Percentiles rank a stretch among this genome's conserved stretches.
Evolutionary conservation across 352 stramenopile genomes (phyloP).

Genomic region (Globisporangium apiculatum): DNA sequence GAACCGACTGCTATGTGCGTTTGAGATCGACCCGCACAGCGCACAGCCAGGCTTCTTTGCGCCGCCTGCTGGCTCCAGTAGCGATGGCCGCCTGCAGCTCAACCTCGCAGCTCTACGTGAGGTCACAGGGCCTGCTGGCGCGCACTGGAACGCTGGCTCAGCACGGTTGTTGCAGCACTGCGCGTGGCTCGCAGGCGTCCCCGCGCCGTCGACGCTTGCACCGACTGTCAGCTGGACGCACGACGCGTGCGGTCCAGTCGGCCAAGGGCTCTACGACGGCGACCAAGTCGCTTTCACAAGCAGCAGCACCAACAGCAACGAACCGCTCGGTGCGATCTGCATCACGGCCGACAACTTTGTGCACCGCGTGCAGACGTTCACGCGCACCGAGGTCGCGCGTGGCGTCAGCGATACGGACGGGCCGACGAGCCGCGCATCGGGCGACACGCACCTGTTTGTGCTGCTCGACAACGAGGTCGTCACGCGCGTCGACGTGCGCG

Average conservation of each 20-base stretch:
- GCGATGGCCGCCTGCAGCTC: constrained; percentile 20
- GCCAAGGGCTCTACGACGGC: constrained; percentile 31
- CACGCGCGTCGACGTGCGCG: constrained; percentile 39
- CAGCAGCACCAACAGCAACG: background rate
- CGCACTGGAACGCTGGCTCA: constrained; percentile 53
- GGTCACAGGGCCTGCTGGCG: constrained; percentile 21
- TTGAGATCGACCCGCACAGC: constrained; percentile 23
- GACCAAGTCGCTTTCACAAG: constrained; percentile 27
- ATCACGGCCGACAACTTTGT: constrained; percentile 36
- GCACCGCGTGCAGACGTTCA: constrained; percentile 32
- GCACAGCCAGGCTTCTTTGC: constrained; percentile 20
- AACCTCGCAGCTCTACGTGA: constrained; percentile 32
- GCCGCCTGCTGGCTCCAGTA: constrained; percentile 3
- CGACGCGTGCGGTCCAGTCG: constrained; percentile 39
- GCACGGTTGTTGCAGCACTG: constrained; percentile 42
- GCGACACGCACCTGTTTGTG: constrained; percentile 34
- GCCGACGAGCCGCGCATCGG: constrained; percentile 15
- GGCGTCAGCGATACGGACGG: constrained; percentile 4
- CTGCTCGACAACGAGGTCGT: constrained; percentile 39
- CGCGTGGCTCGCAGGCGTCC: constrained; percentile 40
- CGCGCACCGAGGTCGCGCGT: constrained; percentile 18
- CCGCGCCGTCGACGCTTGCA: constrained; percentile 22
- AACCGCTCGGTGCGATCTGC: constrained; percentile 29
- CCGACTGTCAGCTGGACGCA: constrained; percentile 37
- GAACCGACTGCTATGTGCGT: constrained; percentile 50